A percentile compares a stretch with the other conserved stretches of the same genome.
Conservation (phyloP, 2,329 filamentous ascomycete genomes). For the Orbilia javanica region DNA sequence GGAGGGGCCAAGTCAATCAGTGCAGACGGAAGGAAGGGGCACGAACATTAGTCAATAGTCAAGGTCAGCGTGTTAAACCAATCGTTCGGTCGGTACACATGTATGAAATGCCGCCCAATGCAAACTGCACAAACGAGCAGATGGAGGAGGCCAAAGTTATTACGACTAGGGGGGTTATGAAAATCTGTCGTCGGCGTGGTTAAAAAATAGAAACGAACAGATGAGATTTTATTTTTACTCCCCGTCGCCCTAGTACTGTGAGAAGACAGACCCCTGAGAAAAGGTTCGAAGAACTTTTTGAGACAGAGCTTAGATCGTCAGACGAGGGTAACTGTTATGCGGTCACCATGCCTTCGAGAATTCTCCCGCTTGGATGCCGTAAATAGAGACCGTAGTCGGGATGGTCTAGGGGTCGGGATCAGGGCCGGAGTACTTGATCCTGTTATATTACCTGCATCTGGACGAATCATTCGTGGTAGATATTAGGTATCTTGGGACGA, state of each 20-base stretch:
- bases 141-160: conserved; percentile 10
- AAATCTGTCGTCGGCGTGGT: conserved; percentile 18
- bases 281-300: background rate
- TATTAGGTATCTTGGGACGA: conserved; percentile 27
- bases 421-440: conserved; percentile 15
- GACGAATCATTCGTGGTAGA: conserved; percentile 15
- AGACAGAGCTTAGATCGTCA: conserved; percentile 24
- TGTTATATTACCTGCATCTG: conserved; percentile 13
- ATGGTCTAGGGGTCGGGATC: conserved; percentile 10
- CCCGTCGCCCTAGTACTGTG: conserved; percentile 21
- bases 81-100: background rate
- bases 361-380: background rate
- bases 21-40: conserved; percentile 11
- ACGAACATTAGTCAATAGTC: conserved; percentile 33
- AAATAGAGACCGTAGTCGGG: conserved; percentile 12
- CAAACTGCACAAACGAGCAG: conserved; percentile 22
- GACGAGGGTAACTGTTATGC: conserved; percentile 19
- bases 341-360: conserved; percentile 22
- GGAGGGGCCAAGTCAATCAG: conserved; percentile 24
- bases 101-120: conserved; percentile 35
- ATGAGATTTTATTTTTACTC: conserved; percentile 43
- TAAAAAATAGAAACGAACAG: conserved; percentile 43
- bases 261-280: conserved; percentile 24
- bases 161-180: conserved; percentile 3
- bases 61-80: conserved; percentile 48